phyloP scores from a whole-genome alignment of 768 basidiomycete species.

The Amanita thiersii region DNA sequence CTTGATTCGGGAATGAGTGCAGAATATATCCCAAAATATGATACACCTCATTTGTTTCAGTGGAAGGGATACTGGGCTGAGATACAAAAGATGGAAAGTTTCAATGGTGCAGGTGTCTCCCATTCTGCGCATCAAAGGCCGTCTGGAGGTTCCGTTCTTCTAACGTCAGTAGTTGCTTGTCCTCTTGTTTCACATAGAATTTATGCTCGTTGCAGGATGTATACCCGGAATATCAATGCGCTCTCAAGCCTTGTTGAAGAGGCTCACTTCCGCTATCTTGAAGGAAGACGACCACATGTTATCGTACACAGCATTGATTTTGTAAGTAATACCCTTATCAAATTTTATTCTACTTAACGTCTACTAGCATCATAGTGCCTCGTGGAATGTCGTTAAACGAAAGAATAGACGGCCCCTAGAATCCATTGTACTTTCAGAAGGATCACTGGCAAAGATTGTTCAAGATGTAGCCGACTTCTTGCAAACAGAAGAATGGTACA shows the following conservation, averaged over 20 bases:
- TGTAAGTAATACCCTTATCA: conserved; percentile 13
- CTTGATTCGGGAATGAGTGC: conserved; percentile 18
- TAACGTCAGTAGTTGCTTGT: conserved; percentile 19
- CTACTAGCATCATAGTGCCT: conserved; percentile 26
- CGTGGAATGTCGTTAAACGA: conserved; percentile 37
- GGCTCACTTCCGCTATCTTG: conserved; percentile 24
- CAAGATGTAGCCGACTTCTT: conserved; percentile 47
- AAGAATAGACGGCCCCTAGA: conserved; percentile 43
- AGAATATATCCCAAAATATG: conserved; percentile 32
- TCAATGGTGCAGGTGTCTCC: neutral
- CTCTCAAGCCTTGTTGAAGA: conserved; percentile 28
- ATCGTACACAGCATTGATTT: conserved; percentile 25
- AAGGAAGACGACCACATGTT: conserved; percentile 26
- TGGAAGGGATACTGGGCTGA: conserved; percentile 35
- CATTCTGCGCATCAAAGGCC: conserved; percentile 3
- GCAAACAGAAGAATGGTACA: conserved; percentile 48
- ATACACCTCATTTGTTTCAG: conserved; percentile 28
- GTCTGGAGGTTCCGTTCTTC: conserved; percentile 15
- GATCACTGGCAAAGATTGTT: conserved; percentile 37
- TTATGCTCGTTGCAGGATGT: conserved; percentile 28
- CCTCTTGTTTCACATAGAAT: conserved; percentile 14
- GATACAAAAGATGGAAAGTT: conserved; percentile 19
- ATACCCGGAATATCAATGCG: conserved; percentile 27
- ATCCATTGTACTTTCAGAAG: conserved; percentile 43
- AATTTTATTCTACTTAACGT: conserved; percentile 17